Conservation (phyloP, 1,139 yeast species). For the Geotrichum aggregatum region DNA sequence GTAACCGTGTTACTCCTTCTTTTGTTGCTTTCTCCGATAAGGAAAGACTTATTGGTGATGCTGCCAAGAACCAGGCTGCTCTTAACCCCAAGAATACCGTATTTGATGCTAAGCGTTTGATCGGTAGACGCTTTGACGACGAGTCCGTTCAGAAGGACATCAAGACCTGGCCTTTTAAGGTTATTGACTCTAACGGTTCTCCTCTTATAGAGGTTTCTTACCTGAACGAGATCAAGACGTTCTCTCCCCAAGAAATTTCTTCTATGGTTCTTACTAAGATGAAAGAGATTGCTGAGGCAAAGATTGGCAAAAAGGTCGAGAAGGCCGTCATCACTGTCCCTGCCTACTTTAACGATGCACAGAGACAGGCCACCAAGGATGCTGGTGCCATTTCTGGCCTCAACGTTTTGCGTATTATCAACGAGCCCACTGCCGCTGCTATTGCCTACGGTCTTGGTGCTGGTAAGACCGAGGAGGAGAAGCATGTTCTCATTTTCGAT, state of each 20-base stretch:
- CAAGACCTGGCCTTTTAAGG: conserved; percentile 97
- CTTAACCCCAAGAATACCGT: conserved; percentile 94
- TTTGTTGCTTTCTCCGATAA: conserved; percentile 96
- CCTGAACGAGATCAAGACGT: conserved; percentile 83
- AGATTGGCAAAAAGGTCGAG: conserved; percentile 88
- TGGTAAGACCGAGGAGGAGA: conserved; percentile 77
- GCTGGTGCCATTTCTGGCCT: conserved; percentile 98
- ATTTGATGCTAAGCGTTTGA: conserved; percentile 96
- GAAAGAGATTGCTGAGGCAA: conserved; percentile 97
- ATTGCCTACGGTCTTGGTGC: conserved; percentile 98
- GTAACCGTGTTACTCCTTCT: conserved; percentile 98
- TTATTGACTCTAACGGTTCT: conserved; percentile 73
- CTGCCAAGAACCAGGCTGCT: conserved; percentile 99
- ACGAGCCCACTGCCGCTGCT: conserved; percentile 98
- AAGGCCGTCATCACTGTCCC: conserved; percentile 95
- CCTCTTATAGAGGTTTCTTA: conserved; percentile 88
- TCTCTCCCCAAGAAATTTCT: conserved; percentile 96
- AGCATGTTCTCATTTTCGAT: conserved; percentile 88
- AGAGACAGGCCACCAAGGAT: conserved; percentile 97
- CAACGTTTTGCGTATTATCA: conserved; percentile 91
- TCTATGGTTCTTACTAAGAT: conserved; percentile 95
- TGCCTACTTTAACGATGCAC: conserved; percentile 96
- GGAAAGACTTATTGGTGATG: conserved; percentile 98
- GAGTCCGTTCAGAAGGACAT: conserved; percentile 90
- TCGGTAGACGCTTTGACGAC: conserved; percentile 91